Evolutionary conservation across 768 basidiomycete genomes (phyloP), one percentile per base, ranked within the genome.

Genomic region (Podaxis pistillaris): DNA sequence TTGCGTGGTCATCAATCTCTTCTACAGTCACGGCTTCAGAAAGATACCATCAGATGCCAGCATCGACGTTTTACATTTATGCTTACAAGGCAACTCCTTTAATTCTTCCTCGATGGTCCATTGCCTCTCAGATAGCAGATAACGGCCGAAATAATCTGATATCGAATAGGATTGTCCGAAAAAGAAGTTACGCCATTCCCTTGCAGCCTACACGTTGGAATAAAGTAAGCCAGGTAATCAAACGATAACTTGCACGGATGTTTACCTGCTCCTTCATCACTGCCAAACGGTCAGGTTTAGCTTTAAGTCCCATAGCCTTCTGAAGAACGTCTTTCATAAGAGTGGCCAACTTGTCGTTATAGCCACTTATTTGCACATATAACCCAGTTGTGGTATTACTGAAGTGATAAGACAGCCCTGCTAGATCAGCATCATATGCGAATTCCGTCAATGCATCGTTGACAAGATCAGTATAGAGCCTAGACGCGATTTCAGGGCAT

Each of bases 391-490:
- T 78, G 65, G 87, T 82, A 11, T 82, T 77, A 26, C 81, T 75
- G 64, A 96, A 81, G 64, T 76, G 81, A 73, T 95, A 98, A 4
- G 79, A 77, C 38, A 98, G 81, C 28, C 95, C 95, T 13, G 96
- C 97, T 26, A 98, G 83, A 46, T 91, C 89, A 11, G 97, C 97
- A 69, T 95, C 89, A 71, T 98, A 98, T 0, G 93, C 80, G 68
- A 90, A 94, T 75, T 99, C 97, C 5, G 87, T 87, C 56, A 98
- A 83, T 2, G 92, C 85, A 69, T 99, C 97, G 30, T 85, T 86
- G 67, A 98, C 90, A 36, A 98, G 81, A 65, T 95, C 91, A 56
- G 87, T 79, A 73, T 88, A 95, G 12, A 99, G 75, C 58, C 92
- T 93, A 54, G n/a, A 0, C 7, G 60, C 54, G 17, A 56, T 49